Base-by-base conservation (phyloP, 78 protist species). In the Dictyostelium capitatum region DNA sequence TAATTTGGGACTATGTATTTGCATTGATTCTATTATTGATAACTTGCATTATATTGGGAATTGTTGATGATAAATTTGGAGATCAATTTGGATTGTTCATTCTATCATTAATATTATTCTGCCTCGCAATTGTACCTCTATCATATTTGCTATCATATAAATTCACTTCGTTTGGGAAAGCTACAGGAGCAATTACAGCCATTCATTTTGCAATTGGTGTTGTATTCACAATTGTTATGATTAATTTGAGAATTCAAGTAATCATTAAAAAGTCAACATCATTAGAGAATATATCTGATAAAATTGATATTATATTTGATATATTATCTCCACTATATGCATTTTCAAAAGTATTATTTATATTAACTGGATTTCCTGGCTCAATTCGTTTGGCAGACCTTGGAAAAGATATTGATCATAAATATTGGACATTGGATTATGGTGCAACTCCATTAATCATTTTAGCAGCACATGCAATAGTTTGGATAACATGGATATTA, bases 1-100 rank as follows among this genome's bases (percentile, higher is more conserved):
- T 87, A 25, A 4, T 87, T 8, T 87, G 93, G 93, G 93, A 87
- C 37, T 87, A 87, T 48, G 28, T 77, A 8, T 77, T 87, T 48
- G 93, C 84, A 6, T 57, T 77, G 15, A 48, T 87, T 37, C 15
- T 87, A 5, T 4, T 74, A 6, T 43, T 87, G 5, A n/a, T 62
- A 0, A 28, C 75, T 17, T 48, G 79, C 19, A 30, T 23, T 6
- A 12, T 65, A 32, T n/a, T 87, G 6, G 93, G 74, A 15, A 20
- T 23, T n/a, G 51, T 77, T 37, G 53, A 72, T 20, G 69, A 53
- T 15, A 47, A 77, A 14, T 87, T 77, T 43, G 78, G 32, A 19
- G 75, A 65, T 32, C 28, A 87, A 43, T 87, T 74, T 59, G 93
- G 85, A 25, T 5, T 87, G 4, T n/a, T 87, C 19, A 64, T 87